Base-by-base conservation (phyloP, 2,329 filamentous ascomycete genomes). In the Fusarium nelsonii region DNA sequence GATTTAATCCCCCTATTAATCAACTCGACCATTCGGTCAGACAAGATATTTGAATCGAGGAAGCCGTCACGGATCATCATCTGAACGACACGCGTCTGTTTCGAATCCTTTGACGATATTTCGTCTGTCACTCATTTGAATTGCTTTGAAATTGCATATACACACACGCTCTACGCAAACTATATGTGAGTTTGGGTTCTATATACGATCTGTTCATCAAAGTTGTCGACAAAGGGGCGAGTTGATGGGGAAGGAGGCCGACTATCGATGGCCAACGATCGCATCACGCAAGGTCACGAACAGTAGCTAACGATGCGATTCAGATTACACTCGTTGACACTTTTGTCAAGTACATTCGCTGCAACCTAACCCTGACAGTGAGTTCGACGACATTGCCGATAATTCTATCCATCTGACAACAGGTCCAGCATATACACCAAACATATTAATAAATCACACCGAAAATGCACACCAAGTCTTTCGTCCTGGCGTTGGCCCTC, bases 331-430 rank as follows among this genome's bases (percentile, higher is more conserved):
- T 87, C 83, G 75, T 87, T 86, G 82, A 84, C 81, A 81, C 67
- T 71, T 77, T 73, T 81, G 84, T 87, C 86, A 87, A 85, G 82
- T 87, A 86, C 86, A 86, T 81, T 88, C 86, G 81, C 85, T 87
- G 72, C 73, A 79, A 77, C 74, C 61, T 74, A 71, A 74, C 77
- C 79, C 83, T 86, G 84, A 85, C 84, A 83, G 77, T 79, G 41
- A 76, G 78, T 74, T 43, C 16, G 18, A 23, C 8, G n/a, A 28
- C 2, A 18, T 32, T 5, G 20, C 40, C 32, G 26, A 12, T 26
- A 2, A n/a, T 30, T 14, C 33, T 10, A 37, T 23, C 8, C 18
- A 32, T 41, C 65, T 74, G 32, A 74, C 49, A 26, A 26, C 6
- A 45, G 23, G 9, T 11, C 9, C 44, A 74, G 73, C 57, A 70